Conservation (phyloP, 2,329 filamentous ascomycete genomes). For the Chalaropsis ovoidea region DNA sequence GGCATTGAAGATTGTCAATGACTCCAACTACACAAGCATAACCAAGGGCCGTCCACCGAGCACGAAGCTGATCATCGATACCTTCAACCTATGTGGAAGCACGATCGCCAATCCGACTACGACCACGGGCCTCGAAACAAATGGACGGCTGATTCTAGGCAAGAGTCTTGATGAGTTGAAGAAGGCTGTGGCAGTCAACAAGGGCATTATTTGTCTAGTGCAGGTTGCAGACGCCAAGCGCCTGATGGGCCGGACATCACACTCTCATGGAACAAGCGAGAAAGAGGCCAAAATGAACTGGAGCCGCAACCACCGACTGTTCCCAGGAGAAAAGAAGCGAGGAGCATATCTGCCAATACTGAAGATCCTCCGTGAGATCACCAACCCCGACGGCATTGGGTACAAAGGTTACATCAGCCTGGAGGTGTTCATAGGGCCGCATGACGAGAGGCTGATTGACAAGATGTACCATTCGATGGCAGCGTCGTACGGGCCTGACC, state of each 20-base stretch:
- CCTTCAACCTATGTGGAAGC: constrained; percentile 29
- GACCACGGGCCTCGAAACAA: not conserved
- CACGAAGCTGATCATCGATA: constrained; percentile 29
- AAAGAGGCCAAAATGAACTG: constrained; percentile 25
- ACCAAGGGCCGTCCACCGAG: constrained; percentile 13
- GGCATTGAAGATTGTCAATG: constrained; percentile 25
- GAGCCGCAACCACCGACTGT: constrained; percentile 27
- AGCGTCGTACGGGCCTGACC: not conserved
- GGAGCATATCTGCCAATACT: constrained; percentile 30
- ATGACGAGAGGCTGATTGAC: not conserved
- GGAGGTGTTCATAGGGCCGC: constrained; percentile 26
- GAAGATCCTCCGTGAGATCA: constrained; percentile 30
- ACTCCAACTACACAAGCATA: constrained; percentile 11
- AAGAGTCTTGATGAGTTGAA: not conserved
- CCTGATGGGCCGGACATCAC: constrained; percentile 7
- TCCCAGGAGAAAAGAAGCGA: constrained; percentile 25
- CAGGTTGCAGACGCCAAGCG: constrained; percentile 28
- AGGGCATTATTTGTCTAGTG: constrained; percentile 25
- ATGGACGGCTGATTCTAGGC: not conserved
- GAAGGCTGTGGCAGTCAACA: constrained; percentile 5
- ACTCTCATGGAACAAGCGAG: constrained; percentile 23
- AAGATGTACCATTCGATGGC: constrained; percentile 11
- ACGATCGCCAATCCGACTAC: constrained; percentile 13
- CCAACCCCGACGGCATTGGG: constrained; percentile 17
- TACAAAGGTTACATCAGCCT: constrained; percentile 27